A percentile compares a stretch with the other conserved stretches of the same genome.
These are phyloP conservation scores for Phylloporus rhodoxanthus DNA, from an alignment of 768 basidiomycete species.

Conservation along the genomic window DNA sequence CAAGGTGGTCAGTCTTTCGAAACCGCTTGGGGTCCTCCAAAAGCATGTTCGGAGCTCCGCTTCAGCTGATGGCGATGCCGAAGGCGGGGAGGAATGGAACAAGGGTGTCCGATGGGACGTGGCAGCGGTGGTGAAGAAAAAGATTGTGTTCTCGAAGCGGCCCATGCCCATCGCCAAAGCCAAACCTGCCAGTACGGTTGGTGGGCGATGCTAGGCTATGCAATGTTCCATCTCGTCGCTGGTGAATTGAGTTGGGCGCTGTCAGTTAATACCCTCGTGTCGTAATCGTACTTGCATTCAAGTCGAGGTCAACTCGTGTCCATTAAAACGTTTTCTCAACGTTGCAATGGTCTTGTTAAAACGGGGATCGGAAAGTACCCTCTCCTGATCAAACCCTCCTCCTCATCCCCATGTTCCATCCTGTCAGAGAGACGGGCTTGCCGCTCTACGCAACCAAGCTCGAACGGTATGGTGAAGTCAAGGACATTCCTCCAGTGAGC, in stretches of 20 bases:
- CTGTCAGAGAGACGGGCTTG: conserved; percentile 20
- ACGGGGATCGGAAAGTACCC: background rate
- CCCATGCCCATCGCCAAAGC: conserved; percentile 62
- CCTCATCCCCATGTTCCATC: conserved; percentile 9
- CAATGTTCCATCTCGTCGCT: no score
- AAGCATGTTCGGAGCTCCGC: conserved; percentile 14
- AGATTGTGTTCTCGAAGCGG: conserved; percentile 77
- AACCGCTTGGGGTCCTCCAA: conserved; percentile 75
- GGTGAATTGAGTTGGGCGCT: no score
- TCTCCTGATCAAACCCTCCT: background rate
- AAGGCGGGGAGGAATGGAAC: background rate
- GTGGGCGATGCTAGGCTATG: conserved; percentile 6
- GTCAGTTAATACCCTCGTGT: background rate
- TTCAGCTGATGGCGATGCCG: background rate
- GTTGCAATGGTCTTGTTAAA: conserved; percentile 23
- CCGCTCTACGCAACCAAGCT: conserved; percentile 23
- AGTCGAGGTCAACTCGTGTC: conserved; percentile 18
- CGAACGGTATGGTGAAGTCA: conserved; percentile 26
- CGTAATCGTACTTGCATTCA: conserved; percentile 8
- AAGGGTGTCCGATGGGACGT: conserved; percentile 48
- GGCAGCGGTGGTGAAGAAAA: conserved; percentile 68
- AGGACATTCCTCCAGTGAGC: conserved; percentile 26
- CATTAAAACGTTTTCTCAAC: conserved; percentile 28
- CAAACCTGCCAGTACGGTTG: conserved; percentile 18
- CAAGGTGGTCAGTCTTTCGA: conserved; percentile 66